phyloP scores from a whole-genome alignment of 768 basidiomycete species.

The Podaxis rugospora region DNA sequence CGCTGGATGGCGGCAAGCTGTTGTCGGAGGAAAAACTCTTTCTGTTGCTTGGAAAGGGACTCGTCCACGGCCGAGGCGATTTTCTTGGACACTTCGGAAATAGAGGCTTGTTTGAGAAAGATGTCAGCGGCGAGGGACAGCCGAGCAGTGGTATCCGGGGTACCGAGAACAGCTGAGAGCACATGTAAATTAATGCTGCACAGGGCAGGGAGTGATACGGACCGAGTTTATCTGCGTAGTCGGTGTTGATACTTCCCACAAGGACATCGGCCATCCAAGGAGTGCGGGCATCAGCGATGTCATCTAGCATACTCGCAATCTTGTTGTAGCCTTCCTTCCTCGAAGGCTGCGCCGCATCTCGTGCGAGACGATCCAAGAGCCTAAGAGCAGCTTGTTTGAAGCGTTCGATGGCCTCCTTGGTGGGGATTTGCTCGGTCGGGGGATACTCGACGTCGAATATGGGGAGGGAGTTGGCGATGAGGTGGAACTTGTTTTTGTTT shows the following conservation, averaged over 20 bases:
- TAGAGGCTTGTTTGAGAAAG: slow-evolving; percentile 71
- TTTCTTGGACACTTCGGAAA: slow-evolving; percentile 77
- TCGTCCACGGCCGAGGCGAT: slow-evolving; percentile 80
- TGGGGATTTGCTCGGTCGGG: slow-evolving; percentile 40
- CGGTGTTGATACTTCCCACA: slow-evolving; percentile 57
- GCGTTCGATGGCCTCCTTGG: slow-evolving; percentile 50
- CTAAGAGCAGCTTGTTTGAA: slow-evolving; percentile 68
- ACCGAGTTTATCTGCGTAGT: slow-evolving; percentile 73
- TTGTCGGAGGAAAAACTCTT: slow-evolving; percentile 81
- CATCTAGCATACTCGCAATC: slow-evolving; percentile 69
- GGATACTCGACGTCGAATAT: slow-evolving; percentile 46
- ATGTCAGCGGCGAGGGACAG: slow-evolving; percentile 64
- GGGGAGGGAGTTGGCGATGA: slow-evolving; percentile 25
- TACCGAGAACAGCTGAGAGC: slow-evolving; percentile 52
- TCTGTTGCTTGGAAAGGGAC: slow-evolving; percentile 83
- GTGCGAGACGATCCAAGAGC: slow-evolving; percentile 61
- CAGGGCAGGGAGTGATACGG: slow-evolving; percentile 19
- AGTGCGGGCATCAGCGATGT: slow-evolving; percentile 56
- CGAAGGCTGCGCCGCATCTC: slow-evolving; percentile 41
- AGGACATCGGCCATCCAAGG: slow-evolving; percentile 79
- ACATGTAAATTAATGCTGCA: neutral
- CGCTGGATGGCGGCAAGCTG: slow-evolving; percentile 79
- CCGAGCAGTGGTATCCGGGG: slow-evolving; percentile 56
- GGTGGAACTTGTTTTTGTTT: slow-evolving; percentile 22
- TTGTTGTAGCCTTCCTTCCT: slow-evolving; percentile 66